Evolutionary conservation across 495 filamentous ascomycete species (phyloP).

Genomic region (Podospora appendiculata): DNA sequence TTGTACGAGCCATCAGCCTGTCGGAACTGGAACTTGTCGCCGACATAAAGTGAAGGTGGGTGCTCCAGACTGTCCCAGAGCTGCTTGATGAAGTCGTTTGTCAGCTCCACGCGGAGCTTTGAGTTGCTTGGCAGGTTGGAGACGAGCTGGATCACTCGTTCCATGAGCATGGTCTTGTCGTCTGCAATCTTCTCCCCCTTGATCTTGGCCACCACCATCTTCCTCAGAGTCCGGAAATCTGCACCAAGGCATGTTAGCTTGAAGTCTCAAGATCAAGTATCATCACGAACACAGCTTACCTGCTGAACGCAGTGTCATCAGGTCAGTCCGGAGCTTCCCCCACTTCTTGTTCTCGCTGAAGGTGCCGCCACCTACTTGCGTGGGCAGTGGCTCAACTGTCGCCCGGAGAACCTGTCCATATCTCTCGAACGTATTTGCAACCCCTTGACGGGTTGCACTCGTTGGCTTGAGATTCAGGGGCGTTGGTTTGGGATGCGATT

Average conservation of each 20-base stretch:
- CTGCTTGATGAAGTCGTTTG: slow-evolving; percentile 60
- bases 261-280: not conserved
- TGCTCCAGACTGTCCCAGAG: slow-evolving; percentile 60
- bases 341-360: slow-evolving; percentile 25
- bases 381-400: slow-evolving; percentile 56
- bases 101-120: slow-evolving; percentile 55
- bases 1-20: slow-evolving; percentile 64
- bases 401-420: slow-evolving; percentile 60
- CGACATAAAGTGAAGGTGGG: slow-evolving; percentile 49
- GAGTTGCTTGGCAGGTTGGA: slow-evolving; percentile 55
- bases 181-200: slow-evolving; percentile 49
- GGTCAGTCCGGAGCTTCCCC: slow-evolving; percentile 53
- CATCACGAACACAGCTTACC: slow-evolving; percentile 17
- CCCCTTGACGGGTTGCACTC: slow-evolving; percentile 28
- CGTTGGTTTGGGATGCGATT: slow-evolving; percentile 16
- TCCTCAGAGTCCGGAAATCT: slow-evolving; percentile 35
- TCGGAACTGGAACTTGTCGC: slow-evolving; percentile 59
- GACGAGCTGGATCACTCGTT: slow-evolving; percentile 69
- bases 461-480: slow-evolving; percentile 13
- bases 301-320: slow-evolving; percentile 44
- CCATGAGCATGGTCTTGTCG: slow-evolving; percentile 78
- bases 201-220: slow-evolving; percentile 27
- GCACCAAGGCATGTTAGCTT: no score
- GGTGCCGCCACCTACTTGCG: slow-evolving; percentile 56
- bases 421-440: slow-evolving; percentile 47